Evolutionary conservation across 108 stramenopile genomes (phyloP), one percentile per base, ranked within the genome.

Genomic region (Ochromonas danica): DNA sequence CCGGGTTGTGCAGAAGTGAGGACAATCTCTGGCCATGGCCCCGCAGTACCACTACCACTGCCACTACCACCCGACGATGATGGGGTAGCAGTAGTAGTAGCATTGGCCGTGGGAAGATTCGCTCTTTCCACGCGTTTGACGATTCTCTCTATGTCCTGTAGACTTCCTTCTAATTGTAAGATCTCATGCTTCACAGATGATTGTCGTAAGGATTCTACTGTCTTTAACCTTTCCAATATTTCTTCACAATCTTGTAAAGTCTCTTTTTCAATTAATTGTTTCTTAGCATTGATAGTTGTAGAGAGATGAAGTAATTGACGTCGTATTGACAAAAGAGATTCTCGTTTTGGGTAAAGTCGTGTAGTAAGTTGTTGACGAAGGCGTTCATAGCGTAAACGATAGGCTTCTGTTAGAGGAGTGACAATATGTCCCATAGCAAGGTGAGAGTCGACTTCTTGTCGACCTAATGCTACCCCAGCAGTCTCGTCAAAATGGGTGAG

Each of bases 401-500:
- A 75, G 3, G 72, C 36, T 10, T 75, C 45, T 17, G 31, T 33
- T 27, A 75, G 51, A 6, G 72, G 36, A 6, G 51, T 30, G 14
- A 75, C 72, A 36, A 60, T 36, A 41, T 75, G 6, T 6, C 72
- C 72, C 72, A 75, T 75, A 33, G 3, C 10, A 10, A 17, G n/a
- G 40, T 75, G 72, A 27, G 3, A 22, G 6, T 75, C 45, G 10
- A 75, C 72, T 10, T 45, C 43, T 35, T 27, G 17, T 41, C 72
- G 36, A 42, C 14, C 14, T 14, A 75, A 35, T 60, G 72, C 72
- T 10, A 75, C 40, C 40, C 72, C 72, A 27, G 72, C 72, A 3
- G 72, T 75, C 31, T 75, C 72, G 40, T 75, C 72, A 36, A 57
- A 75, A 60, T 75, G 72, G 10, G 72, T 75, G 6, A 75, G 38